Evolutionary conservation across 1,139 yeast genomes (phyloP).

Genomic region (Taiozyma onychis): DNA sequence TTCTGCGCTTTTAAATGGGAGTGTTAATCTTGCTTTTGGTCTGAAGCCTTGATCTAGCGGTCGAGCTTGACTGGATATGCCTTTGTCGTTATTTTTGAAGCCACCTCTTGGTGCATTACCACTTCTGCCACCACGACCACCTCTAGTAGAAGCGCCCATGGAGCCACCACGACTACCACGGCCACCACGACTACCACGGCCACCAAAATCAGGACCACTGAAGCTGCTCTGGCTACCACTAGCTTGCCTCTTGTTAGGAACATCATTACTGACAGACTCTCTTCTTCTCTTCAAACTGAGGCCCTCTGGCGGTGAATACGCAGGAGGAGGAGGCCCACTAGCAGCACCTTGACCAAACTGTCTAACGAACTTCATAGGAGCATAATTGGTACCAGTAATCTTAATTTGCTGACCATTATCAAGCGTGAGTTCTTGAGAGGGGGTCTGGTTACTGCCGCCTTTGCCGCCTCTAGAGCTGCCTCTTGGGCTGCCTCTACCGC

Average conservation of each 20-base stretch:
- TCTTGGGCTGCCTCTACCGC: slow-evolving; percentile 2
- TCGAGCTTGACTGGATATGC: neutral
- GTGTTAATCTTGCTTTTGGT: neutral
- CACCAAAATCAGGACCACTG: neutral
- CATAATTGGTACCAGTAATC: slow-evolving; percentile 13
- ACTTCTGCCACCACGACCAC: neutral
- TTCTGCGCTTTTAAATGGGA: neutral
- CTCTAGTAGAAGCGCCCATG: neutral
- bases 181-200: slow-evolving; percentile 5
- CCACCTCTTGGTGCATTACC: neutral
- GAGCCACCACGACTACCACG: slow-evolving; percentile 1
- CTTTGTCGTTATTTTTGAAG: neutral
- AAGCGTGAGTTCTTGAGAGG: neutral
- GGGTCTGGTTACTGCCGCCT: neutral
- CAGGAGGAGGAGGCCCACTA: neutral
- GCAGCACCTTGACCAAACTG: slow-evolving; percentile 5
- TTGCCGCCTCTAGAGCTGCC: neutral
- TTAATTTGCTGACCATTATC: slow-evolving; percentile 1
- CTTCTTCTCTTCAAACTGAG: slow-evolving; percentile 8
- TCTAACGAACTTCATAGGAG: slow-evolving; percentile 12
- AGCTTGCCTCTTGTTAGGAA: slow-evolving; percentile 1
- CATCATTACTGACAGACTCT: neutral
- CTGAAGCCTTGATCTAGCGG: neutral
- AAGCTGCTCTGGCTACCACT: neutral
- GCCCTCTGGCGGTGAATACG: neutral